A percentile compares a stretch with the other conserved stretches of the same genome.
phyloP scores from a whole-genome alignment of 331 rosid genomes.

The Spiraea crenata region DNA sequence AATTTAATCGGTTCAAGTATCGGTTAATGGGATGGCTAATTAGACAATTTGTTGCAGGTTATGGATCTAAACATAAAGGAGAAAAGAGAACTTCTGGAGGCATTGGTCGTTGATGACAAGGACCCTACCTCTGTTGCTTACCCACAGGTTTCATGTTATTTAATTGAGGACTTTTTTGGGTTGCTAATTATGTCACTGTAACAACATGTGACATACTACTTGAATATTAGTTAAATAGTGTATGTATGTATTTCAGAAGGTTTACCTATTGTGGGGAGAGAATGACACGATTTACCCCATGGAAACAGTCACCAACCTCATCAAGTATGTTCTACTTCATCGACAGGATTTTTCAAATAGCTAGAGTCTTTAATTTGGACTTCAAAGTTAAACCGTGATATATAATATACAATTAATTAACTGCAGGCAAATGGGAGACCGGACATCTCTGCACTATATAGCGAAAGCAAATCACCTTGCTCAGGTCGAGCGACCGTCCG shows the following conservation, averaged over 20 bases:
- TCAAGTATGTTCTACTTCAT: slow-evolving; percentile 7
- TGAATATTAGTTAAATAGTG: no score
- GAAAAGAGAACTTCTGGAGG: slow-evolving; percentile 28
- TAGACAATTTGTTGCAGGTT: slow-evolving; percentile 20
- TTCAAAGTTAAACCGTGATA: no score
- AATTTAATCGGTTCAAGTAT: no score
- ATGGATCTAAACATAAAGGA: slow-evolving; percentile 31
- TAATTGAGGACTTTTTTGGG: no score
- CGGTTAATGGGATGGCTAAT: neutral
- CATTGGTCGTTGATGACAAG: slow-evolving; percentile 21
- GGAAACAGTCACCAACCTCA: slow-evolving; percentile 18
- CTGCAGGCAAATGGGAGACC: slow-evolving; percentile 24
- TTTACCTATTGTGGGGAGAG: slow-evolving; percentile 28
- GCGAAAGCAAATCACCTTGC: slow-evolving; percentile 31
- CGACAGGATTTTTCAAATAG: no score
- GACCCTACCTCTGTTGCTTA: slow-evolving; percentile 8
- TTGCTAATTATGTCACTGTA: no score
- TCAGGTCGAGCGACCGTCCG: slow-evolving; percentile 21
- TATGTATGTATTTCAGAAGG: slow-evolving; percentile 7
- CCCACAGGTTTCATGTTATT: slow-evolving; percentile 26
- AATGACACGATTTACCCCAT: slow-evolving; percentile 24
- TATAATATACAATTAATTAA: no score
- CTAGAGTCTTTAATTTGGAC: no score
- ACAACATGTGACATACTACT: no score
- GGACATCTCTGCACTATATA: neutral